Base-by-base conservation (phyloP, 2,329 filamentous ascomycete species). In the Juglanconis oblonga region DNA sequence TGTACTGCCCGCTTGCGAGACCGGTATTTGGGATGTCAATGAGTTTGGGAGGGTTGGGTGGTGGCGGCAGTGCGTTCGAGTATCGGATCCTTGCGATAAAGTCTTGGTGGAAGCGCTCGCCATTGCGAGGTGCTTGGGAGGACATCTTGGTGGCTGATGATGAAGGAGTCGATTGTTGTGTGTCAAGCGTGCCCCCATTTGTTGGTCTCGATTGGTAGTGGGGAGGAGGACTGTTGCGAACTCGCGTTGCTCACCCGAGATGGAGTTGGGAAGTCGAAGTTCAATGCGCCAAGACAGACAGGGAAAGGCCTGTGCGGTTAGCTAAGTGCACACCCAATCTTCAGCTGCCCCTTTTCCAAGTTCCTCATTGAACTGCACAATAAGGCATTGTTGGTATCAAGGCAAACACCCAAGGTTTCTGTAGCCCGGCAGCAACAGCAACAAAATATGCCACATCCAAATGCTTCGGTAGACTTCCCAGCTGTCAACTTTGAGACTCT, bases 61-160 rank as follows among this genome's bases (percentile, higher is more conserved):
- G 95, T 65, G 95, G 93, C 65, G 95, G 95, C 14, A 99, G 87
- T 67, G 92, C 89, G 85, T 99, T 99, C 70, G 92, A 92, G 75
- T 96, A 99, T 75, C 95, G 87, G 71, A 97, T 91, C 69, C 93
- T 90, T 65, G 93, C 94, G 72, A 99, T 97, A 77, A 97, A 98
- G 77, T 99, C 95, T 77, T 99, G 95, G 72, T 96, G 92, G 70
- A 85, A 81, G 73, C 85, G 82, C 74, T 85, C 82, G 72, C 81
- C 79, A 64, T 71, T 72, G 67, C 76, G 76, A 63, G 77, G 76
- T 61, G 70, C 67, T 59, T 76, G 77, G 58, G 75, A 77, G 57
- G 77, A 74, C 76, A 79, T 79, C 17, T 58, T 65, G 64, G 51
- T 29, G 11, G 36, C 48, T 31, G 29, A 7, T 48, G 5, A 33